A percentile compares a stretch with the other conserved stretches of the same genome.
Conservation (phyloP, 352 stramenopile species). For the Phytophthora podocarpi region DNA sequence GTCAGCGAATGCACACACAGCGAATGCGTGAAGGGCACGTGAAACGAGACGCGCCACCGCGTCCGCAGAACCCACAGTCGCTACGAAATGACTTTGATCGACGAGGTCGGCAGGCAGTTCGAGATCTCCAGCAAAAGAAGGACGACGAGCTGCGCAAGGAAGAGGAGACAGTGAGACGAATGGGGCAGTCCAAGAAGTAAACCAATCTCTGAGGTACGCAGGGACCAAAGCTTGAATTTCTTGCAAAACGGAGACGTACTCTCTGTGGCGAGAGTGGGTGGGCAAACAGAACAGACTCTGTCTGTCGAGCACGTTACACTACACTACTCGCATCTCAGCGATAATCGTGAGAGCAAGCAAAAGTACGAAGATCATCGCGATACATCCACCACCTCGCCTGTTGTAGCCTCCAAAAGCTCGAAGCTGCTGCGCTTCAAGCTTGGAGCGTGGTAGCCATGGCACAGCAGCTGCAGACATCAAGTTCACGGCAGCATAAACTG, state of each 20-base stretch:
- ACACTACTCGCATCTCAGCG: too few relatives aligned
- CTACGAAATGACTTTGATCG: too few relatives aligned
- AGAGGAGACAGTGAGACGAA: constrained; percentile 33
- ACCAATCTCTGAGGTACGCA: too few relatives aligned
- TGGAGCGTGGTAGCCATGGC: constrained; percentile 40
- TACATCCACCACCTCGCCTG: constrained; percentile 29
- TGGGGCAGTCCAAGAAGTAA: constrained; percentile 36
- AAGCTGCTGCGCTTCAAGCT: constrained; percentile 52
- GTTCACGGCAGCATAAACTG: constrained; percentile 37
- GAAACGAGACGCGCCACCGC: too few relatives aligned
- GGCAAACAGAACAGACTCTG: too few relatives aligned
- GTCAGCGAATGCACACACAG: too few relatives aligned
- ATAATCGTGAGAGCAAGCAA: constrained; percentile 41
- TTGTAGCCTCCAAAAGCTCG: constrained; percentile 38
- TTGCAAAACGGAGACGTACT: too few relatives aligned
- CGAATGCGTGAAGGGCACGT: too few relatives aligned
- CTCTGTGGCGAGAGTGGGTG: constrained; percentile 4
- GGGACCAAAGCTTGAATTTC: too few relatives aligned
- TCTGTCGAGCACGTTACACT: too few relatives aligned
- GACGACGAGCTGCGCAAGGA: constrained; percentile 48
- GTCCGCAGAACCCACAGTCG: too few relatives aligned
- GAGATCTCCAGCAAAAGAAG: constrained; percentile 60
- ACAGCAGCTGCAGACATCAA: constrained; percentile 25
- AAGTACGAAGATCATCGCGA: constrained; percentile 36
- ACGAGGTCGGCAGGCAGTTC: too few relatives aligned